phyloP scores from a whole-genome alignment of 2,329 filamentous ascomycete species.

The Sodiomyces alkalinus region DNA sequence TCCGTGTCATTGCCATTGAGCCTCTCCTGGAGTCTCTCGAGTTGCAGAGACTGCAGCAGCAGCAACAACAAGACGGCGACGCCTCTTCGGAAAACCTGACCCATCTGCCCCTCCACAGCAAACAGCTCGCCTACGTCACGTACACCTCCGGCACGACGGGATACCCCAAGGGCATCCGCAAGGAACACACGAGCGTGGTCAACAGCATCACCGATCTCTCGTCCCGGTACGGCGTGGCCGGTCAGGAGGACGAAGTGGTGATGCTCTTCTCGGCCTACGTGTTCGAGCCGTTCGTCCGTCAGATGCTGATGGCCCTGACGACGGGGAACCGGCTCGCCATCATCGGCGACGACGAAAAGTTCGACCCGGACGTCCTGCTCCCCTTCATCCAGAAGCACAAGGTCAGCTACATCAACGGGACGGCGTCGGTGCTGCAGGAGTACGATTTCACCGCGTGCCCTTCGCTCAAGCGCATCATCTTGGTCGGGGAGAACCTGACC shows the following conservation, averaged over 20 bases:
- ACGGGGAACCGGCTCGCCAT: too few relatives aligned
- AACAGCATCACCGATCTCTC: conserved; percentile 3
- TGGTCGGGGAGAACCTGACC: conserved; percentile 9
- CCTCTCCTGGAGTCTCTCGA: too few relatives aligned
- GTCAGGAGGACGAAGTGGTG: conserved; percentile 37
- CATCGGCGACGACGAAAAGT: conserved; percentile 1
- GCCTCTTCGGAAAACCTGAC: conserved; percentile 4
- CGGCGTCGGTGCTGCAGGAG: conserved; percentile 2
- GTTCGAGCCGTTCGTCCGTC: conserved; percentile 27
- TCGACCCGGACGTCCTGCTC: conserved; percentile 1
- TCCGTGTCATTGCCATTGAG: conserved; percentile 6
- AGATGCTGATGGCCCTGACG: conserved; percentile 29
- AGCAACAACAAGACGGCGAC: too few relatives aligned
- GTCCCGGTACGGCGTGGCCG: conserved; percentile 34
- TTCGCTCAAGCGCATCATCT: conserved; percentile 8
- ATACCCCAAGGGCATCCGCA: conserved; percentile 42
- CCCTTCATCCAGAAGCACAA: conserved; percentile 1
- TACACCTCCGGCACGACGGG: conserved; percentile 45
- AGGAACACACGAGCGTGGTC: conserved; percentile 25
- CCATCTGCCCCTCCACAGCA: conserved; percentile 8
- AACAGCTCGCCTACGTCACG: conserved; percentile 29
- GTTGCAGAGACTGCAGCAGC: too few relatives aligned
- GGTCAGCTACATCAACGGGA: conserved; percentile 2
- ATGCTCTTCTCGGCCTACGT: not conserved
- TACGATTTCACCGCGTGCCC: too few relatives aligned